Conservation (phyloP, 2,329 filamentous ascomycete genomes). For the Penicillium sp. region DNA sequence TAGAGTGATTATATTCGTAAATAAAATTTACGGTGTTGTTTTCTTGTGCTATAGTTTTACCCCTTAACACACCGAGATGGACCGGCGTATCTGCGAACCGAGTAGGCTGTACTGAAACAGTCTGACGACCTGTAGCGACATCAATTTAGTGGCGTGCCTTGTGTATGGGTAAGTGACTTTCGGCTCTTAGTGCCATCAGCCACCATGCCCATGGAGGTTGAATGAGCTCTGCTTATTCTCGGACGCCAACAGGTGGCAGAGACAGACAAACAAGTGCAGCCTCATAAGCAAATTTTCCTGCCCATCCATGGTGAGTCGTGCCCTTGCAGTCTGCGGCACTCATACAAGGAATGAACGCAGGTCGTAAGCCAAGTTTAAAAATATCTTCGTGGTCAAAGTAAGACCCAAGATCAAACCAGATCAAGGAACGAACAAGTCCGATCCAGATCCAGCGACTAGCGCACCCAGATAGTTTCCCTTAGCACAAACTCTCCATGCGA, state of each 20-base stretch:
- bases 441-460: slow-evolving; percentile 34
- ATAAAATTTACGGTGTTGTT: not conserved
- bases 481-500: slow-evolving; percentile 40
- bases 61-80: not conserved
- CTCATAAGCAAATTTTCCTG: not conserved
- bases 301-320: not conserved
- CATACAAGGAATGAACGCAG: not conserved
- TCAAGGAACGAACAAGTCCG: slow-evolving; percentile 34
- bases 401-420: not conserved
- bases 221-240: not conserved
- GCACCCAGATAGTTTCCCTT: slow-evolving; percentile 40
- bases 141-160: not conserved
- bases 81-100: not conserved
- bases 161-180: not conserved
- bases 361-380: not conserved
- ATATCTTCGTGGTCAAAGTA: not conserved
- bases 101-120: no score
- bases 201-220: not conserved
- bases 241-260: not conserved
- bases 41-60: not conserved
- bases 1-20: not conserved
- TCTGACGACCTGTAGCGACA: not conserved
- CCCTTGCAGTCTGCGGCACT: not conserved
- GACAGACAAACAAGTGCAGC: not conserved
- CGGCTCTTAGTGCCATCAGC: not conserved